Base-by-base conservation (phyloP, 345 rosid genomes). In the Citrus glauca region DNA sequence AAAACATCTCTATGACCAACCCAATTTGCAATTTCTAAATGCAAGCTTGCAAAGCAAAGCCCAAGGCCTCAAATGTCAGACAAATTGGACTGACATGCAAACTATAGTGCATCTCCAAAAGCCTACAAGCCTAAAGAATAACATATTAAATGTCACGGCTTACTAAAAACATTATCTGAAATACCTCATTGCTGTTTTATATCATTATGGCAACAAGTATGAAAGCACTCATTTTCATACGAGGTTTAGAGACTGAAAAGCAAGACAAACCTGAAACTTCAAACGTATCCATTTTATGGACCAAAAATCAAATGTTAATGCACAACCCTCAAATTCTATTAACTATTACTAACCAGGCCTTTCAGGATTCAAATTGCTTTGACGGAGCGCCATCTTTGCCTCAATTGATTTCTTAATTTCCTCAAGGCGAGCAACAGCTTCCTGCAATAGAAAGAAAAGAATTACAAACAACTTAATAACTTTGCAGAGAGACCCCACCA, bases 351-450 rank as follows among this genome's bases (percentile, higher is more conserved):
- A 78, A 96, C 99, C 99, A 80, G 98, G 98, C 72, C 98, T 86
- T 82, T 92, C 94, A 38, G 99, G 98, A 85, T 91, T 93, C 88
- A 97, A 86, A 66, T 97, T 97, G 80, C 82, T 90, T 57, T 89
- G 98, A 78, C 99, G 99, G 87, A 97, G 99, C 80, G 90, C 82
- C 86, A 88, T 53, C 83, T 94, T 97, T 20, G 92, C 91, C 81
- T 94, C 98, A 22, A 90, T 77, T 7, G 92, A 88, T 83, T 91
- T 94, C 91, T 87, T 94, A 40, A 91, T 86, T 84, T 97, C 99
- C 77, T 93, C 98, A 55, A 89, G 91, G 48, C 98, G 98, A 81
- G 94, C 95, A 82, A 80, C 87, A 72, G 91, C 92, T 90, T 94
- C 99, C 99, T 94, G 85, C 24, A 78, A 80, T 37, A 83, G 42